These are phyloP conservation scores for Exidia glandulosa DNA, from an alignment of 768 basidiomycete species.

Conservation along the genomic window DNA sequence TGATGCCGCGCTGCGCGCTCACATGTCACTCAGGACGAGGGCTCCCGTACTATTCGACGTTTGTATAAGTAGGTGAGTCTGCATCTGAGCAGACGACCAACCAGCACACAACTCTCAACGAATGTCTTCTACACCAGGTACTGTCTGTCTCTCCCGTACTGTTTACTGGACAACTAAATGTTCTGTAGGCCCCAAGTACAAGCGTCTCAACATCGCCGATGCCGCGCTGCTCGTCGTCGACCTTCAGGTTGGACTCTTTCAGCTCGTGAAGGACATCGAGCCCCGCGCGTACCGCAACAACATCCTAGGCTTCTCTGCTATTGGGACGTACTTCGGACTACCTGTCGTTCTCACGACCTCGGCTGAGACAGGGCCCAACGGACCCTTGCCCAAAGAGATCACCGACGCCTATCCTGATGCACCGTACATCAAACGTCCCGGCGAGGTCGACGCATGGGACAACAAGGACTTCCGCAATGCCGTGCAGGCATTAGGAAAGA, in stretches of 20 bases:
- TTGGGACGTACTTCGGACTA: slow-evolving; percentile 34
- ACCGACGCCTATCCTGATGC: slow-evolving; percentile 33
- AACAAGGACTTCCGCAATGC: slow-evolving; percentile 36
- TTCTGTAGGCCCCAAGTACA: too few relatives aligned
- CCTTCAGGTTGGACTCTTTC: slow-evolving; percentile 38
- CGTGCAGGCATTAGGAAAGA: slow-evolving; percentile 37
- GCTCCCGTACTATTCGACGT: too few relatives aligned
- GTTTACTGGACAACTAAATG: too few relatives aligned
- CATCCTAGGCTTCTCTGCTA: slow-evolving; percentile 35
- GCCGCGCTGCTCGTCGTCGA: slow-evolving; percentile 35
- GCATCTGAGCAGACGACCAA: too few relatives aligned
- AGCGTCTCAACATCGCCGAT: slow-evolving; percentile 34
- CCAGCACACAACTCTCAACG: too few relatives aligned
- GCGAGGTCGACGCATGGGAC: slow-evolving; percentile 44
- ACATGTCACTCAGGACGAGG: too few relatives aligned
- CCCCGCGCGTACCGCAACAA: slow-evolving; percentile 31
- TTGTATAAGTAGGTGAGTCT: too few relatives aligned
- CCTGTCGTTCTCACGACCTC: slow-evolving; percentile 36
- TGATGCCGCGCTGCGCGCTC: too few relatives aligned
- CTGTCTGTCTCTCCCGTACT: too few relatives aligned
- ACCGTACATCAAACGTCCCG: slow-evolving; percentile 33
- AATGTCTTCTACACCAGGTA: too few relatives aligned
- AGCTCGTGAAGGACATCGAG: slow-evolving; percentile 31
- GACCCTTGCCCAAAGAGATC: slow-evolving; percentile 35
- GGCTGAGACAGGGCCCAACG: slow-evolving; percentile 37